Evolutionary conservation across 1,284 basidiomycete species (phyloP).

Genomic region (Pyrrhoderma lamaoense): DNA sequence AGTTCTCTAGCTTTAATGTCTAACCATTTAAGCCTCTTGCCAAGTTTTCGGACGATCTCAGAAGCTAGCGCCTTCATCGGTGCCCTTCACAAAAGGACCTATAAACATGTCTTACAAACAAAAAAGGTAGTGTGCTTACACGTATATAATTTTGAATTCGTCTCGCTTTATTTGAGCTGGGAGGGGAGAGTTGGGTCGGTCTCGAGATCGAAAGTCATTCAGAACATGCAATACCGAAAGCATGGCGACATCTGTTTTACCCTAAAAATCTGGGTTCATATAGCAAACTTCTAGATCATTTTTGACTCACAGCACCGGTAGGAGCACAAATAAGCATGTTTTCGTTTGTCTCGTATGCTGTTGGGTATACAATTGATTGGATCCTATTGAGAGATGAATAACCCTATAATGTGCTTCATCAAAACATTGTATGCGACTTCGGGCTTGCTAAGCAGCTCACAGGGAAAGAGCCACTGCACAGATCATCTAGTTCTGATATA

Average conservation of each 20-base stretch:
- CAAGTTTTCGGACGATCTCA: slow-evolving; percentile 91
- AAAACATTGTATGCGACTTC: background rate
- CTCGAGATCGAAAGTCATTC: slow-evolving; percentile 53
- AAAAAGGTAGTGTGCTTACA: slow-evolving; percentile 43
- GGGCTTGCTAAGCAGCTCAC: slow-evolving; percentile 37
- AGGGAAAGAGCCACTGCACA: slow-evolving; percentile 85
- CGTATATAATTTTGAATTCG: slow-evolving; percentile 95
- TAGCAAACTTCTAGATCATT: too few species aligned
- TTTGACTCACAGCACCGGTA: slow-evolving; percentile 16
- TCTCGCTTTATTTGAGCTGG: slow-evolving; percentile 57
- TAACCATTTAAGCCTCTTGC: slow-evolving; percentile 88
- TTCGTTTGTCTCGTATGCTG: slow-evolving; percentile 91
- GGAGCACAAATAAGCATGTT: slow-evolving; percentile 90
- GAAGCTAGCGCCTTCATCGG: slow-evolving; percentile 98
- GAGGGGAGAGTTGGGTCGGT: slow-evolving; percentile 32
- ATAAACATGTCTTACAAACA: background rate
- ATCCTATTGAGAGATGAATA: slow-evolving; percentile 89
- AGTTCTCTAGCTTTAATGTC: slow-evolving; percentile 85
- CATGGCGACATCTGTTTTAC: slow-evolving; percentile 99
- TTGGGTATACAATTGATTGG: slow-evolving; percentile 92
- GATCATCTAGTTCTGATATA: slow-evolving; percentile 68
- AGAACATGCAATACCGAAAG: slow-evolving; percentile 87
- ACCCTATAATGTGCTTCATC: slow-evolving; percentile 54
- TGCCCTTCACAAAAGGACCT: slow-evolving; percentile 48
- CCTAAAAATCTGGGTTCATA: too few species aligned